Base-by-base conservation (phyloP, 768 basidiomycete species). In the Pisolithus tinctorius region DNA sequence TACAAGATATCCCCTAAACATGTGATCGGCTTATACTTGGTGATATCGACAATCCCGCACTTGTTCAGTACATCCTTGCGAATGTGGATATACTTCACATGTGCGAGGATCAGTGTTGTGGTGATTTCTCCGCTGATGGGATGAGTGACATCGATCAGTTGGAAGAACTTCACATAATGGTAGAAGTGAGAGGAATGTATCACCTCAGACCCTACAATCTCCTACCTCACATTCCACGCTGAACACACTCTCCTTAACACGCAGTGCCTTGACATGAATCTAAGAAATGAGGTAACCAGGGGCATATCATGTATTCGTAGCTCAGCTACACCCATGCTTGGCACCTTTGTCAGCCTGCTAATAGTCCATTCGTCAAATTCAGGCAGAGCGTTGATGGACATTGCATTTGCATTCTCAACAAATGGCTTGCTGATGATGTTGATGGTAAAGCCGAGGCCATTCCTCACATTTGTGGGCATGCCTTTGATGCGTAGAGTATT, bases 191-290 rank as follows among this genome's bases (percentile, higher is more conserved):
- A 49, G 17, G 6, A 27, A 9, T 20, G 6, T 40, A 25, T 25
- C 25, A 43, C 20, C 2, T 2, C n/a, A 43, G 25, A 23, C 4
- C 20, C 11, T n/a, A 3, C 11, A 8, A 13, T 26, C 11, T 23
- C 23, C 11, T 43, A 25, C 42, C 49, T 73, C 62, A 58, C 74
- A 76, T 52, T 76, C 74, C 72, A 76, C 72, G 58, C 68, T 73
- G 59, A 76, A 74, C 7, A 72, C 74, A 53, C 73, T 75, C 48
- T 75, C n/a, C n/a, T n/a, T n/a, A n/a, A n/a, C n/a, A n/a, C n/a
- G n/a, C n/a, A n/a, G n/a, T n/a, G n/a, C n/a, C 74, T 68, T 70
- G 5, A 76, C 70, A 42, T 64, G 55, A 4, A 53, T 54, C 73
- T 74, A 16, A 45, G 3, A 30, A 29, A 31, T 4, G 8, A 9